Conservation (phyloP, 768 basidiomycete genomes). For the Boletellus ananiceps region DNA sequence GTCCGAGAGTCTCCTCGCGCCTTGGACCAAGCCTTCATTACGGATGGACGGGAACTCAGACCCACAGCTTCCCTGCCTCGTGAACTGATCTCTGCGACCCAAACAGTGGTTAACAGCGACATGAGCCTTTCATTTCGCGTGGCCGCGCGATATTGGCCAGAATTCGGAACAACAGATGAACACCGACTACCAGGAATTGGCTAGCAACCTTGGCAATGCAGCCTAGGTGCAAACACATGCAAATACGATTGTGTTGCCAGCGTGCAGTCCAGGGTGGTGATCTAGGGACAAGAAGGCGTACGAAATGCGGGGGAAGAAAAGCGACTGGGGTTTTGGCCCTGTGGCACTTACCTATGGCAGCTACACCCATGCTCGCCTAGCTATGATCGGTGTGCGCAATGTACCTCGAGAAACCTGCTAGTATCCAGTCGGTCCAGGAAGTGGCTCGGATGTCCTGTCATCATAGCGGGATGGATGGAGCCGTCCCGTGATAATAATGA, state of each 20-base stretch:
- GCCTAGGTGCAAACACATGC: neutral
- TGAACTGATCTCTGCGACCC: slow-evolving; percentile 7
- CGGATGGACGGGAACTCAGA: slow-evolving; percentile 15
- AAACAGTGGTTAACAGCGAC: slow-evolving; percentile 1
- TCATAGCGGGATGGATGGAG: neutral
- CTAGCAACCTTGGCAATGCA: neutral
- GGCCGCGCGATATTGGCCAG: neutral
- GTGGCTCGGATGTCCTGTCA: neutral
- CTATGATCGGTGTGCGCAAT: neutral
- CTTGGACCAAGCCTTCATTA: slow-evolving; percentile 18
- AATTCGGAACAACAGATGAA: slow-evolving; percentile 4
- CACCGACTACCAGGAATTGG: neutral
- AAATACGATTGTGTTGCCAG: neutral
- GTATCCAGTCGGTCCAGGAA: neutral
- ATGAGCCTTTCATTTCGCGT: neutral
- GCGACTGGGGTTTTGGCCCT: neutral
- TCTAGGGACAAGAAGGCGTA: neutral
- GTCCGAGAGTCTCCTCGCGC: slow-evolving; percentile 6
- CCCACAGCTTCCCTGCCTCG: slow-evolving; percentile 13
- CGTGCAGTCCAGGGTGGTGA: neutral
- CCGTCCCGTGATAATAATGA: neutral
- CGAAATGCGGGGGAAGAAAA: neutral
- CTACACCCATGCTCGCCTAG: neutral
- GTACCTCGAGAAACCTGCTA: neutral
- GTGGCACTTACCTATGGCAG: neutral